Evolutionary conservation across 768 basidiomycete genomes (phyloP).

Genomic region (Dioszegia hungarica): DNA sequence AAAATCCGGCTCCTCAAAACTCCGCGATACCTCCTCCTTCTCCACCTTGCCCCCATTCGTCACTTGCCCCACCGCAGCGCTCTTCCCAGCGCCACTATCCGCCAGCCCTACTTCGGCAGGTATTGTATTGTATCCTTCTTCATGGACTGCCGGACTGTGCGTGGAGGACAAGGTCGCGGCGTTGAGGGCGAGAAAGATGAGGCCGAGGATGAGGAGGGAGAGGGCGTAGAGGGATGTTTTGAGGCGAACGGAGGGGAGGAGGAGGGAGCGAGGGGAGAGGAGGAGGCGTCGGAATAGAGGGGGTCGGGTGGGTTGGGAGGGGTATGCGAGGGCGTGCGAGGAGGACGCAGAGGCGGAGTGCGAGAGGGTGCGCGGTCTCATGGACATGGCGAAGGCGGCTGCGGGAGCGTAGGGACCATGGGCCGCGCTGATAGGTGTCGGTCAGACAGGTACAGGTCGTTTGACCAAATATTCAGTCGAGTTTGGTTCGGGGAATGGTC

Average conservation of each 20-base stretch:
- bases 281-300: background rate
- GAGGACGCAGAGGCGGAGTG: background rate
- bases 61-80: conserved; percentile 34
- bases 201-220: conserved; percentile 25
- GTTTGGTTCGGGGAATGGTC: too few relatives aligned
- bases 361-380: conserved; percentile 5
- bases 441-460: too few relatives aligned
- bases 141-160: background rate
- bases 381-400: conserved; percentile 6
- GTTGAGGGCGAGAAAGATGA: conserved; percentile 39
- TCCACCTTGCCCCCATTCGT: conserved; percentile 38
- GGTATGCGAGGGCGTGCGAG: background rate
- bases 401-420: too few relatives aligned
- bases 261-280: conserved; percentile 12
- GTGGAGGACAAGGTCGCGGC: conserved; percentile 13
- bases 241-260: conserved; percentile 33
- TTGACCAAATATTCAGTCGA: too few relatives aligned
- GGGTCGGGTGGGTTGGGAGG: background rate
- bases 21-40: conserved; percentile 41
- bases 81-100: conserved; percentile 35
- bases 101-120: conserved; percentile 28
- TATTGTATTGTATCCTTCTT: conserved; percentile 15
- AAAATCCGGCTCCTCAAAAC: conserved; percentile 50
- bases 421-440: too few relatives aligned
- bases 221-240: conserved; percentile 33